Evolutionary conservation across 768 basidiomycete species (phyloP), one percentile per base, ranked within the genome.

Genomic region (Hypholoma sublateritium): DNA sequence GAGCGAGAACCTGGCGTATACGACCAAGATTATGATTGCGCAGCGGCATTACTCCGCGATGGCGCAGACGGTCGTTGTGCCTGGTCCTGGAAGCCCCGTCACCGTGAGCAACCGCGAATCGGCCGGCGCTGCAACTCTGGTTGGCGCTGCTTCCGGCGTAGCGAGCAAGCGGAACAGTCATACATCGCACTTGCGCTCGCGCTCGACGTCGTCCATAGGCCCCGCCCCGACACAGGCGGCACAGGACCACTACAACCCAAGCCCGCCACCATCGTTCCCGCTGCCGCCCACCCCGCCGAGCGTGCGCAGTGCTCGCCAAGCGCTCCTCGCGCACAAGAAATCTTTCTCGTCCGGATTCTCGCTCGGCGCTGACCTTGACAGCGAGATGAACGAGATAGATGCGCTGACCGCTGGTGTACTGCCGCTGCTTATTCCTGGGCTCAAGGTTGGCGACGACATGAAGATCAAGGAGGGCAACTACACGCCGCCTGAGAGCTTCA

Each of bases 201-300:
- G 85, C 36, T 88, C 87, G 2, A 73, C 77, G 4, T 78, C 85
- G 2, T 86, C 85, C 7, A 65, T 80, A 56, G 76, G 68, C 58
- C 69, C 68, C 24, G 75, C 77, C 53, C 68, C 67, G 54, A 75
- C 74, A 47, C 73, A 75, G 12, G 69, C 74, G 21, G 62, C 72
- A 49, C 63, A 74, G 66, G 68, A 66, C 47, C 68, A 64, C 25
- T 71, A 74, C 63, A 74, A 66, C 58, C 71, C 75, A 58, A 83
- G 75, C 64, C 83, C 84, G 9, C 88, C 88, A 28, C 88, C 88
- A 4, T 76, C 84, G 1, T 80, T 83, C 61, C 88, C 88, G 9
- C 78, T 89, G 34, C 88, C 88, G 11, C 88, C 88, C 2, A 91
- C 87, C n/a, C 88, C 88, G 28, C 86, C 86, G 0, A 86, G 78